These are phyloP conservation scores for Trichoderma polysporum DNA, from an alignment of 2,329 filamentous ascomycete genomes.

Conservation along the genomic window DNA sequence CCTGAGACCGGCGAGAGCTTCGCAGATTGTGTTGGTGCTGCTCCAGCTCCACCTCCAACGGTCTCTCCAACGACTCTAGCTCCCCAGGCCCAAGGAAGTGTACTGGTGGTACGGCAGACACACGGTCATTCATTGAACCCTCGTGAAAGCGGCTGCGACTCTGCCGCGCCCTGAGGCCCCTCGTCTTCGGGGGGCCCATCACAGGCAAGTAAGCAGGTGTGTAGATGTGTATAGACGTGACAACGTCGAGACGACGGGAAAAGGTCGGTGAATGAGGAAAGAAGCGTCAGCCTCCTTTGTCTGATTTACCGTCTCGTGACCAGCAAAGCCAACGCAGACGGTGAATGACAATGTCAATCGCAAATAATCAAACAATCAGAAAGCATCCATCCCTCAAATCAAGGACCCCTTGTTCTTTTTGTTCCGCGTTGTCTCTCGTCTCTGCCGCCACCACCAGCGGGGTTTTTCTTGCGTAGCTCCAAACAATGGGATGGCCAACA, in stretches of 20 bases:
- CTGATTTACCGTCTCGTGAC: background rate
- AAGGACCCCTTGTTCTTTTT: background rate
- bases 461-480: background rate
- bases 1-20: slow-evolving; percentile 4
- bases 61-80: slow-evolving; percentile 33
- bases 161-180: slow-evolving; percentile 35
- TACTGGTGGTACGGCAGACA: slow-evolving; percentile 68
- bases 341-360: background rate
- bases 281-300: background rate
- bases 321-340: background rate
- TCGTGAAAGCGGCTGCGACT: slow-evolving; percentile 64
- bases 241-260: background rate
- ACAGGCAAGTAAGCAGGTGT: background rate
- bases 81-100: slow-evolving; percentile 57
- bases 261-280: background rate
- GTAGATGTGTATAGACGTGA: background rate
- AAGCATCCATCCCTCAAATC: background rate
- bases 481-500: slow-evolving; percentile 6
- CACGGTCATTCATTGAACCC: slow-evolving; percentile 82
- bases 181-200: slow-evolving; percentile 33
- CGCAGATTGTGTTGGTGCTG: slow-evolving; percentile 4
- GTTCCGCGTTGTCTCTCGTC: background rate
- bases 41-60: slow-evolving; percentile 21
- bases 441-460: slow-evolving; percentile 5
- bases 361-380: background rate